A percentile compares a stretch with the other conserved stretches of the same genome.
These are phyloP conservation scores for Tetrastigma voinierianum DNA, from an alignment of 164 flowering plant genomes.

Conservation along the genomic window DNA sequence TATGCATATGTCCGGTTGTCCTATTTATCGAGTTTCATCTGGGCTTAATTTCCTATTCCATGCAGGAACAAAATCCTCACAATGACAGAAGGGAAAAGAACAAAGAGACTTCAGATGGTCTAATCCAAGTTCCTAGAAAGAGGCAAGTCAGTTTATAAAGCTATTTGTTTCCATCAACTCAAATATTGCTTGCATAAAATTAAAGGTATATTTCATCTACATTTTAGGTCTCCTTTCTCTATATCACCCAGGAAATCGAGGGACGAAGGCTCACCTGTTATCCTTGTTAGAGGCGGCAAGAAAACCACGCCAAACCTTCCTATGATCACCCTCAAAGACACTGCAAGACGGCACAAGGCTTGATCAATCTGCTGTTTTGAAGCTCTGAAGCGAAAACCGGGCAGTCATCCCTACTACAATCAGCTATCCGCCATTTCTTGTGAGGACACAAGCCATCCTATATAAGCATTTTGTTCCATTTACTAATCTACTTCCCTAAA, in stretches of 20 bases:
- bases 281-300: constrained; percentile 21
- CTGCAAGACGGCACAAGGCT: constrained; percentile 5
- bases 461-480: not conserved
- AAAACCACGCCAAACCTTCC: constrained; percentile 14
- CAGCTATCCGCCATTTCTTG: not conserved
- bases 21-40: too few relatives aligned
- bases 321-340: constrained; percentile 14
- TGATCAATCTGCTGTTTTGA: not conserved
- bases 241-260: constrained; percentile 27
- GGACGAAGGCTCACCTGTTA: constrained; percentile 22
- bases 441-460: not conserved
- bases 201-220: not conserved
- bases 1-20: not conserved
- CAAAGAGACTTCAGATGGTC: constrained; percentile 14
- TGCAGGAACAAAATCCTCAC: constrained; percentile 24
- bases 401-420: not conserved
- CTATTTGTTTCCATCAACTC: not conserved
- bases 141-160: constrained; percentile 29
- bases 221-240: constrained; percentile 22
- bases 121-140: constrained; percentile 21
- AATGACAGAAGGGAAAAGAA: constrained; percentile 13
- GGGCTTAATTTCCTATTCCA: not conserved
- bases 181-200: not conserved
- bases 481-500: not conserved
- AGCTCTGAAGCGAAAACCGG: constrained; percentile 2